A percentile compares a stretch with the other conserved stretches of the same genome.
Evolutionary conservation across 2,329 filamentous ascomycete genomes (phyloP).

Genomic region (Calonectria pseudoreteaudii): DNA sequence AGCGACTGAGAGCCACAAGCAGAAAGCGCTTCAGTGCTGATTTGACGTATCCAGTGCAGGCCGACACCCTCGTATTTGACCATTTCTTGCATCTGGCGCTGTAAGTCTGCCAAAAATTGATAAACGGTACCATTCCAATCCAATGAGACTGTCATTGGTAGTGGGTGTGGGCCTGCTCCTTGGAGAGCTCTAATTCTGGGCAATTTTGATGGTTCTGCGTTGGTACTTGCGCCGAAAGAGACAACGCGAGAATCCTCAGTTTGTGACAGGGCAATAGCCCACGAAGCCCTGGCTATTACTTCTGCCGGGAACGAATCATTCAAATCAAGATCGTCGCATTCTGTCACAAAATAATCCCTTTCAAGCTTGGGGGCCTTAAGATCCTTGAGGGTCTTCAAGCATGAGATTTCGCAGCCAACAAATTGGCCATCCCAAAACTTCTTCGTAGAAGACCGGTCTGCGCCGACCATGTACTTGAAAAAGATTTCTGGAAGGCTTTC

Average conservation of each 20-base stretch:
- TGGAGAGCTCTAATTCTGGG: not conserved
- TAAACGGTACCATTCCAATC: not conserved
- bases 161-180: not conserved
- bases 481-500: not conserved
- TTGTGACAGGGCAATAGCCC: not conserved
- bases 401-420: not conserved
- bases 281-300: not conserved
- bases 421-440: not conserved
- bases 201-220: not conserved
- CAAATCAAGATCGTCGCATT: not conserved
- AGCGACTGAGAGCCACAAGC: not conserved
- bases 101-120: not conserved
- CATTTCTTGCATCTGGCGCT: not conserved
- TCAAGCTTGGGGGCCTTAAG: not conserved
- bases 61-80: not conserved
- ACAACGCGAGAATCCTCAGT: not conserved
- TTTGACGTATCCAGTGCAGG: not conserved
- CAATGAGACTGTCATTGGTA: not conserved
- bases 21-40: not conserved
- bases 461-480: not conserved
- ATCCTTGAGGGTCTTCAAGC: not conserved
- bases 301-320: not conserved
- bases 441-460: not conserved
- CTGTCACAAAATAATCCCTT: not conserved
- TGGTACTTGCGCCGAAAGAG: not conserved